Percentiles rank a stretch among this genome's conserved stretches.
Evolutionary conservation across 2,329 filamentous ascomycete species (phyloP).

Genomic region (Ophiobolus disseminans): DNA sequence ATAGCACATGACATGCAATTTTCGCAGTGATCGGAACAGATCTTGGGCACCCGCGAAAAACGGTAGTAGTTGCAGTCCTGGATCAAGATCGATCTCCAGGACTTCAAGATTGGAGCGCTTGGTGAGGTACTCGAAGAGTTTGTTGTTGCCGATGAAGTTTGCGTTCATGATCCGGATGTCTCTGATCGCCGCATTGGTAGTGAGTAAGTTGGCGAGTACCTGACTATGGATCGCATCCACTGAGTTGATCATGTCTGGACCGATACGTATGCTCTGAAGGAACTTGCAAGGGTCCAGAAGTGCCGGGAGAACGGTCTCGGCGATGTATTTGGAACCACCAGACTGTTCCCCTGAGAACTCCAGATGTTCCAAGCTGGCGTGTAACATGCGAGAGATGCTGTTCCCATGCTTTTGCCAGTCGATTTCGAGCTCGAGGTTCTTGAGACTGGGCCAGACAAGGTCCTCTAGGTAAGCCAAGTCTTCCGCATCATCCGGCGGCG

Average conservation of each 20-base stretch:
- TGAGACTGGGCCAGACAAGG: constrained; percentile 39
- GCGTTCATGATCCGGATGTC: constrained; percentile 34
- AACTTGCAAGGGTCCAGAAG: constrained; percentile 28
- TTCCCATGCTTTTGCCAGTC: constrained; percentile 32
- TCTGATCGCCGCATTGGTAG: constrained; percentile 24
- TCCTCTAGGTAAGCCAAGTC: constrained; percentile 32
- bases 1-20: constrained; percentile 40
- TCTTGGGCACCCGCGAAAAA: constrained; percentile 21
- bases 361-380: constrained; percentile 32
- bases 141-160: constrained; percentile 32
- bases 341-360: constrained; percentile 35
- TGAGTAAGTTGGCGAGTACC: constrained; percentile 28
- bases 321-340: constrained; percentile 30
- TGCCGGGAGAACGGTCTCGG: constrained; percentile 27
- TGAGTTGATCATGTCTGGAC: constrained; percentile 24
- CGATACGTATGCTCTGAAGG: constrained; percentile 37
- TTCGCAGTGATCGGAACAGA: constrained; percentile 31
- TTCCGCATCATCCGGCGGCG: constrained; percentile 18
- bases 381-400: constrained; percentile 30
- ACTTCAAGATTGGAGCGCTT: constrained; percentile 30
- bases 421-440: constrained; percentile 38
- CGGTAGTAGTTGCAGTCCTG: constrained; percentile 31
- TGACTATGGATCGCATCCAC: constrained; percentile 32
- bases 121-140: constrained; percentile 35
- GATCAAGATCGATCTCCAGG: constrained; percentile 44